phyloP scores from a whole-genome alignment of 305 asterid species.

The Fraxinus latifolia region DNA sequence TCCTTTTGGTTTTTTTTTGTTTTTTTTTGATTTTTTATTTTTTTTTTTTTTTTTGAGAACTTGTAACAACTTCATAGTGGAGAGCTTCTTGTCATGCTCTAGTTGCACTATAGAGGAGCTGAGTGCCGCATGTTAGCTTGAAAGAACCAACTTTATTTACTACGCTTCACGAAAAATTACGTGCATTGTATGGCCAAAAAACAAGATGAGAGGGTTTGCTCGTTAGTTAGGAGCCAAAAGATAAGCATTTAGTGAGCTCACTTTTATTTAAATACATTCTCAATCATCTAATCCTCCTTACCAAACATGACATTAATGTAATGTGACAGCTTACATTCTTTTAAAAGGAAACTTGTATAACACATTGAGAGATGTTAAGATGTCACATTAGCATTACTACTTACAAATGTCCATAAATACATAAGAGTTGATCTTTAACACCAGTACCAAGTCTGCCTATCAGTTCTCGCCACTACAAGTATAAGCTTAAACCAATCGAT shows the following conservation, averaged over 20 bases:
- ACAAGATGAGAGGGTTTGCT: background rate
- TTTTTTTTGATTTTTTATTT: too few species aligned
- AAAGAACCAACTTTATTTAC: background rate
- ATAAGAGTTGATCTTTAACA: background rate
- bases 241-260: background rate
- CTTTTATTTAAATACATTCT: background rate
- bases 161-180: background rate
- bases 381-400: conserved; percentile 21
- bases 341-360: background rate
- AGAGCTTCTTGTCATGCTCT: background rate
- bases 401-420: conserved; percentile 8
- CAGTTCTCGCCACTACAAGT: conserved; percentile 17
- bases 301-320: background rate
- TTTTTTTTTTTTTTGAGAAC: background rate
- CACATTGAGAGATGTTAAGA: background rate
- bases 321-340: background rate
- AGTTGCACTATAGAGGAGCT: background rate
- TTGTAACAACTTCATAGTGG: background rate
- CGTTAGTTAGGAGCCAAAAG: background rate
- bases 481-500: conserved; percentile 19
- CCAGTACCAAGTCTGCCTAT: conserved; percentile 17
- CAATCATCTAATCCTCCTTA: background rate
- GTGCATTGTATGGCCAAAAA: background rate
- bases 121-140: background rate
- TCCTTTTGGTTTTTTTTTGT: too few species aligned